Conservation (phyloP, 768 basidiomycete genomes). For the Mycena albidolilacea region DNA sequence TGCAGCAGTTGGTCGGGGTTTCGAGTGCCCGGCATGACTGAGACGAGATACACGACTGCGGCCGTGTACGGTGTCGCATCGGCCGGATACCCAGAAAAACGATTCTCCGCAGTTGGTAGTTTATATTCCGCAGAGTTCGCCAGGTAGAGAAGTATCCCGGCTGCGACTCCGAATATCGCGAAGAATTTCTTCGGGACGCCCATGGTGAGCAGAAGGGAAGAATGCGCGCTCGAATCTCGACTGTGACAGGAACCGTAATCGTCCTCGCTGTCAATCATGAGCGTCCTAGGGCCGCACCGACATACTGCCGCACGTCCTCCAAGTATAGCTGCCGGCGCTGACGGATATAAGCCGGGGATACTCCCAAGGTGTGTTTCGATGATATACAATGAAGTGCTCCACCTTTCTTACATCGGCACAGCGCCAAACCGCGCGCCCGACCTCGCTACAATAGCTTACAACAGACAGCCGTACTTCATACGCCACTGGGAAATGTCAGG, state of each 20-base stretch:
- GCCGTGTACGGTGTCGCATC: constrained; percentile 4
- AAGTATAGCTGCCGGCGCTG: background rate
- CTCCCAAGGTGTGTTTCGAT: background rate
- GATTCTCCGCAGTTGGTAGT: background rate
- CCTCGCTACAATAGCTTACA: no score
- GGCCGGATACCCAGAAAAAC: background rate
- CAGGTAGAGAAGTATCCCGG: background rate
- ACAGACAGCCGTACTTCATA: no score
- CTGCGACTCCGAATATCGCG: background rate
- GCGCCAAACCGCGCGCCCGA: no score
- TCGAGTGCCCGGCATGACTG: background rate
- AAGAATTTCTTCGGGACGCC: background rate
- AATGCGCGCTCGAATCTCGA: no score
- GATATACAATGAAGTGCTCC: background rate
- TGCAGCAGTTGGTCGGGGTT: background rate
- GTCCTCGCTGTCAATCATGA: background rate
- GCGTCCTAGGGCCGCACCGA: background rate
- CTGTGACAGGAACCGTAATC: background rate
- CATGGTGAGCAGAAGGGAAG: background rate
- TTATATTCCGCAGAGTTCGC: background rate
- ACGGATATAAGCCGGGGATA: background rate
- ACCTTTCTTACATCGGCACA: no score
- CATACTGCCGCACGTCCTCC: background rate
- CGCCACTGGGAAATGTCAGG: no score
- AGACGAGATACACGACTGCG: constrained; percentile 5